These are phyloP conservation scores for Osmanthus fragrans DNA, from an alignment of 257 asterid genomes.

Conservation along the genomic window DNA sequence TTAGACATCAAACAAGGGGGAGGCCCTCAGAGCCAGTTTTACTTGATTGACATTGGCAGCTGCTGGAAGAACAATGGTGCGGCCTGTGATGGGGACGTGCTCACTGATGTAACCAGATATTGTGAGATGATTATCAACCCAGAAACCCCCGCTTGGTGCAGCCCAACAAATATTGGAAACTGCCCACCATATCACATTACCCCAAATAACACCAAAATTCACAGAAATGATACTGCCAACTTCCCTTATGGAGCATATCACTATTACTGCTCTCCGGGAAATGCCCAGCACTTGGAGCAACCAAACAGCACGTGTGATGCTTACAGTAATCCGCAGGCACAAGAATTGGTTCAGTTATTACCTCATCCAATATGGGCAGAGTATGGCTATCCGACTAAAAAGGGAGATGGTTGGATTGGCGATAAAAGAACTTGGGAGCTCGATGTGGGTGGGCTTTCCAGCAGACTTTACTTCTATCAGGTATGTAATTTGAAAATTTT, in stretches of 20 bases:
- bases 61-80: slow-evolving; percentile 72
- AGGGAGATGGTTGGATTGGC: slow-evolving; percentile 65
- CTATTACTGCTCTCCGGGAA: slow-evolving; percentile 68
- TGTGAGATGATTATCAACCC: slow-evolving; percentile 74
- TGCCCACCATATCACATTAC: slow-evolving; percentile 72
- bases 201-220: slow-evolving; percentile 44
- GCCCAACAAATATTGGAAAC: slow-evolving; percentile 41
- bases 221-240: slow-evolving; percentile 48
- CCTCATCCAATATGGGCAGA: slow-evolving; percentile 74
- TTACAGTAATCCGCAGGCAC: slow-evolving; percentile 70
- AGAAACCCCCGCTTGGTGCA: slow-evolving; percentile 58
- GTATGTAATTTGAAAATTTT: slow-evolving; percentile 6
- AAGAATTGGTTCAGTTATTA: slow-evolving; percentile 62
- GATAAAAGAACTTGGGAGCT: slow-evolving; percentile 58
- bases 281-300: slow-evolving; percentile 53
- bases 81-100: slow-evolving; percentile 59
- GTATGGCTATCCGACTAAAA: slow-evolving; percentile 62
- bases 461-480: slow-evolving; percentile 70
- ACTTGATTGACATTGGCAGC: slow-evolving; percentile 69
- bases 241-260: slow-evolving; percentile 74
- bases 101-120: slow-evolving; percentile 60
- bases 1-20: slow-evolving; percentile 58
- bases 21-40: slow-evolving; percentile 71
- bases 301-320: slow-evolving; percentile 65
- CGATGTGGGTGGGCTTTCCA: slow-evolving; percentile 67